These are phyloP conservation scores for Colletotrichum sp. DNA, from an alignment of 2,329 filamentous ascomycete species.

Conservation along the genomic window DNA sequence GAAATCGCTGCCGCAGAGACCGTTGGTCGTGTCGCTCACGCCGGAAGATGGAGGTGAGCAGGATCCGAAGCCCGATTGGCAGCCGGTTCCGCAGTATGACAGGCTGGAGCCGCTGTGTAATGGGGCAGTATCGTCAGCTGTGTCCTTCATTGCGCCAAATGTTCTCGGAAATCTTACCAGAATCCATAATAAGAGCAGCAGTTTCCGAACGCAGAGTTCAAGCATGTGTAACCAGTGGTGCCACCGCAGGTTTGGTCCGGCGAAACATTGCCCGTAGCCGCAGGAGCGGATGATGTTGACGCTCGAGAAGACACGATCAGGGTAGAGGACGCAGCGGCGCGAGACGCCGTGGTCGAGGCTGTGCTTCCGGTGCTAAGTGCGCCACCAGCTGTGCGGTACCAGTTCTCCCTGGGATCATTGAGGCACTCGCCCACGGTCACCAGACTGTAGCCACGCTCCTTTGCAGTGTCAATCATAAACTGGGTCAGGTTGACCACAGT, in stretches of 20 bases:
- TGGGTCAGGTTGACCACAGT: constrained; percentile 36
- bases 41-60: constrained; percentile 29
- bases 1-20: constrained; percentile 36
- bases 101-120: constrained; percentile 33
- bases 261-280: constrained; percentile 28
- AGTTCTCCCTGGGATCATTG: constrained; percentile 53
- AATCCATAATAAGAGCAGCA: constrained; percentile 48
- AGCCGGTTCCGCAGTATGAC: constrained; percentile 43
- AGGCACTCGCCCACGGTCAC: constrained; percentile 65
- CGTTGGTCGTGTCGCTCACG: constrained; percentile 38
- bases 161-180: constrained; percentile 34
- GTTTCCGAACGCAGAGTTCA: constrained; percentile 37
- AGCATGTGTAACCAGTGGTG: constrained; percentile 37
- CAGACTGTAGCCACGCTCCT: constrained; percentile 46
- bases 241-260: constrained; percentile 43
- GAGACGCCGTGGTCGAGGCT: neutral
- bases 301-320: neutral
- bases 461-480: constrained; percentile 48
- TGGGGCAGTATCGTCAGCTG: constrained; percentile 3
- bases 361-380: constrained; percentile 14
- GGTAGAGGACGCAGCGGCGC: neutral
- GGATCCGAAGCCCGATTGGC: constrained; percentile 37
- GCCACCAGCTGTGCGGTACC: constrained; percentile 49
- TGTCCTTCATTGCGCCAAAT: neutral
- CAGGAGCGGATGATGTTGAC: neutral